Evolutionary conservation across 331 rosid species (phyloP), one percentile per base, ranked within the genome.

Genomic region (Malus hybrid): DNA sequence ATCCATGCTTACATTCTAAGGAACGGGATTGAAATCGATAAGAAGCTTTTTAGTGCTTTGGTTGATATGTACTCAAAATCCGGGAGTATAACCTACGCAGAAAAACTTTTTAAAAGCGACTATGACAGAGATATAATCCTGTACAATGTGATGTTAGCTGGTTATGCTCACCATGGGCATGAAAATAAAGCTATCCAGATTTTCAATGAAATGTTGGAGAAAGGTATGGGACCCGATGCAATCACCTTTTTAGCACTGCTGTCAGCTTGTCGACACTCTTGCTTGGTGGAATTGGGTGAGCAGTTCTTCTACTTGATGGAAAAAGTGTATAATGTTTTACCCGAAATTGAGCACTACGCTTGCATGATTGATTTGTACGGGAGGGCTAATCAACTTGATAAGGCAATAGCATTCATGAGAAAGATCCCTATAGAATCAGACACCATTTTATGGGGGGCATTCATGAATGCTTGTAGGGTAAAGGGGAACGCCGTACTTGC

Each of bases 291-390:
- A 74, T 66, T 71, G 63, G 96, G 96, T 28, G 97, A 92, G 77
- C 63, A 77, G 5, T 28, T 87, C 53, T 92, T 92, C 48, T 19
- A 62, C 66, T 89, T 88, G 16, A 92, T 92, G 93, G 66, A 78
- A 82, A 74, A 53, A 72, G 86, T 86, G 63, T 82, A 88, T 77
- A 81, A 83, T 32, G 56, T 88, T 32, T 52, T 79, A 48, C 93
- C 93, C 1, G 92, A 90, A 74, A 70, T 72, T 64, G 83, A 90
- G 73, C 94, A 92, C 82, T 90, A 87, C 74, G 93, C 94, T 34
- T 92, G 97, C 79, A 87, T 92, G 92, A 85, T 92, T 72, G 96
- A 90, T 82, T 80, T 92, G 86, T 92, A 92, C 66, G 97, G 93
- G 64, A 88, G 89, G 89, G 89, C 84, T 78, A 83, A 87, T 52